These are phyloP conservation scores for Harrya chromipes DNA, from an alignment of 768 basidiomycete genomes.

Conservation along the genomic window DNA sequence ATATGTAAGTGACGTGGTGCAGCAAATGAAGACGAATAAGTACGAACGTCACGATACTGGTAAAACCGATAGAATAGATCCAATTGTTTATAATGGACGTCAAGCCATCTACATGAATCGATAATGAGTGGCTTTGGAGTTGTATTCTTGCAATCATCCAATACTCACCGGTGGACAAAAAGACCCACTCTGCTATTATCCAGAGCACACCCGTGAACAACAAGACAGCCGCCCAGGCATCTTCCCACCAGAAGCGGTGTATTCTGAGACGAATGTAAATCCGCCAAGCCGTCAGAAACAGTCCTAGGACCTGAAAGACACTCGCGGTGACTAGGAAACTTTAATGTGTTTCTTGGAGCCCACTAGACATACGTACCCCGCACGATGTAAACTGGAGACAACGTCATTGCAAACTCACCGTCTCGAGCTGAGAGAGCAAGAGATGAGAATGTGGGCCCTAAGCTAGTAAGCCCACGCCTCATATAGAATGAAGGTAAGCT, in stretches of 20 bases:
- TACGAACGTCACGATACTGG: constrained; percentile 7
- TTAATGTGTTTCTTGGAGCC: background rate
- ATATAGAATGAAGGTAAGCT: constrained; percentile 2
- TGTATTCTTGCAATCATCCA: no score
- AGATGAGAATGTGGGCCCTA: no score
- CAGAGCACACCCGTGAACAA: constrained; percentile 12
- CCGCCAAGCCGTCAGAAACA: constrained; percentile 16
- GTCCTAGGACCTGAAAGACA: constrained; percentile 13
- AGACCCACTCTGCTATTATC: constrained; percentile 11
- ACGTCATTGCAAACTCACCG: background rate
- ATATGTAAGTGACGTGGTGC: background rate
- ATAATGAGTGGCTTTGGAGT: background rate
- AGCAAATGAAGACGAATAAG: background rate
- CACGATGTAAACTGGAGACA: background rate
- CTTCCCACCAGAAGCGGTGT: constrained; percentile 18
- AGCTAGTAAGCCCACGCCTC: no score
- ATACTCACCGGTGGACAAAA: constrained; percentile 5
- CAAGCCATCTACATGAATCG: constrained; percentile 1
- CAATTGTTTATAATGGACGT: constrained; percentile 7
- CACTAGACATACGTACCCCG: background rate
- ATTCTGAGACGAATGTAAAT: constrained; percentile 16
- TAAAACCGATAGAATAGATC: constrained; percentile 12
- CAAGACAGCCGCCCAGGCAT: constrained; percentile 12
- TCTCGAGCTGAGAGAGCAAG: no score
- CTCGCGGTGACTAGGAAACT: constrained; percentile 5